Base-by-base conservation (phyloP, 1,284 basidiomycete species). In the Moesziomyces sp. region DNA sequence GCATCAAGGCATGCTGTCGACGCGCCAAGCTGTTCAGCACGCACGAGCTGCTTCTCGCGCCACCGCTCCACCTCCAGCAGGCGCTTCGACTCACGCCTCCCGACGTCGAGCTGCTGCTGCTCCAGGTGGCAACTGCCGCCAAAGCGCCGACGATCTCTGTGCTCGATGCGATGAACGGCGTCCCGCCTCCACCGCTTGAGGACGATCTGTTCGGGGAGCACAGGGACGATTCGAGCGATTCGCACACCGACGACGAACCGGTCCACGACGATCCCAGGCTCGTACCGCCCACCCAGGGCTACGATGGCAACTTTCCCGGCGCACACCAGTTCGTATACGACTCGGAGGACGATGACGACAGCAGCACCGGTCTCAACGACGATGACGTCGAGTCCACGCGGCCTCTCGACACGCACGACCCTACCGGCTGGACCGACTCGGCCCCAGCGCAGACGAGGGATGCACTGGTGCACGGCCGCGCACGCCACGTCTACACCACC, bases 1-100 rank as follows among this genome's bases (percentile, higher is more conserved):
- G 71, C 57, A 53, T 65, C 65, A 68, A 74, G 50, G 71, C 71
- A 3, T 69, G 71, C 54, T 74, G 65, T 57, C 65, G 65, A 28
- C 51, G 65, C 18, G 71, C 71, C 13, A 61, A 65, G 46, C 61
- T 72, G 26, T 69, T 62, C 44, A 63, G 58, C 57, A 58, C 62
- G 16, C 44, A 72, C 47, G 69, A 76, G 48, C 55, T 76, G 38
- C 52, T 76, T 0, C 74, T 72, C 57, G 40, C 24, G 11, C 52
- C 43, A 14, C 56, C 59, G 13, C 49, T 57, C 13, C 52, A 65
- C 47, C 65, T 76, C 28, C 51, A 56, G 16, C 62, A 59, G 26
- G 52, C 59, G 24, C 58, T 72, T 5, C 56, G 59, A 5, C 54
- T 72, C 42, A 46, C 50, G 2, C 42, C 30, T 11, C 28, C 46